Evolutionary conservation across 176 grass and related monocot species (phyloP).

Genomic region (Cymbopogon citratus): DNA sequence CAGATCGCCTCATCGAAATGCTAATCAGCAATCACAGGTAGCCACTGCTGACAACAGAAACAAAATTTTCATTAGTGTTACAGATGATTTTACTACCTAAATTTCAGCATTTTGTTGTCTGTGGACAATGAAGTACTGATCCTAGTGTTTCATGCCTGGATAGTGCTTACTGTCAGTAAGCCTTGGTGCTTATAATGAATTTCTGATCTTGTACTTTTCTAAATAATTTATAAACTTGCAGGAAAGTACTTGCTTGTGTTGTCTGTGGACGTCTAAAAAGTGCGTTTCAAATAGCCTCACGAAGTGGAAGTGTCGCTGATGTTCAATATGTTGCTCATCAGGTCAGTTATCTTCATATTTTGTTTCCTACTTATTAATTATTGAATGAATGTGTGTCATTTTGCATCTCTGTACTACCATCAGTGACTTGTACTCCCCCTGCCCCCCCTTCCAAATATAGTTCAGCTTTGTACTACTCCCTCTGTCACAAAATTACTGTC

Average conservation of each 20-base stretch:
- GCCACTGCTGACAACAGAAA: neutral
- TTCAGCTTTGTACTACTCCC: no score
- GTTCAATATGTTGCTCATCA: conserved; percentile 99
- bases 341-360: conserved; percentile 42
- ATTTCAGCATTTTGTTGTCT: neutral
- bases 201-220: conserved; percentile 8
- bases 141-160: neutral
- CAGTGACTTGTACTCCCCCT: neutral
- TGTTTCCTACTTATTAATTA: conserved; percentile 10
- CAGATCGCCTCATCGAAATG: conserved; percentile 97
- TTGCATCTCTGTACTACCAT: conserved; percentile 8
- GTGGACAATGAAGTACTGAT: neutral
- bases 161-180: neutral
- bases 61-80: neutral
- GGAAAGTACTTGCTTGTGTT: conserved; percentile 95
- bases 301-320: conserved; percentile 94
- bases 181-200: neutral
- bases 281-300: conserved; percentile 93
- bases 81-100: neutral
- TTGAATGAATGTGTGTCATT: neutral
- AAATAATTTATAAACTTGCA: conserved; percentile 37
- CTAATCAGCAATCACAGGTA: conserved; percentile 93
- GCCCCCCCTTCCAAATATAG: neutral
- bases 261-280: conserved; percentile 89
- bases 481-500: neutral